These are phyloP conservation scores for Xylaria sp. DNA, from an alignment of 2,329 filamentous ascomycete species.

Conservation along the genomic window DNA sequence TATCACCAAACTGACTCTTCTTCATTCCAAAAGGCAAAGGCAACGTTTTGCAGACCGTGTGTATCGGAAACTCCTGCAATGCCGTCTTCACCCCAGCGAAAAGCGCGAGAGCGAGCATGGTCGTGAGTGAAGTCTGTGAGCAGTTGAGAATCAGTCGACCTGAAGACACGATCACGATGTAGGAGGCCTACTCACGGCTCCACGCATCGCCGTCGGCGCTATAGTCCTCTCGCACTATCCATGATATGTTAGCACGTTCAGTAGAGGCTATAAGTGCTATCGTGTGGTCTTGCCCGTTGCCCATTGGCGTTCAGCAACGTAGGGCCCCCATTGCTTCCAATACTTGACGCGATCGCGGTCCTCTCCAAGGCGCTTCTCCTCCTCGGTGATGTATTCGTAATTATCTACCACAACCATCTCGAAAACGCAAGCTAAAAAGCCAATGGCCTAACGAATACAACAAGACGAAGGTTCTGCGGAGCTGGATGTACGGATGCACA, in stretches of 20 bases:
- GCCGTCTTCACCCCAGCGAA: conserved; percentile 96
- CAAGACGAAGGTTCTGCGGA: conserved; percentile 1
- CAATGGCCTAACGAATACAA: neutral
- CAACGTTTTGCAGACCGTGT: conserved; percentile 90
- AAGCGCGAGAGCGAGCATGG: conserved; percentile 86
- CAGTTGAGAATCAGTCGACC: conserved; percentile 44
- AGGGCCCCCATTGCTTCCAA: conserved; percentile 99
- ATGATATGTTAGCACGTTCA: conserved; percentile 33
- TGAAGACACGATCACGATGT: neutral
- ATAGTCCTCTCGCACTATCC: conserved; percentile 88
- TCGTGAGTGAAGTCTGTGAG: conserved; percentile 89
- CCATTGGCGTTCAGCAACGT: conserved; percentile 95
- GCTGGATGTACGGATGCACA: neutral
- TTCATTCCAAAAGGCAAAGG: conserved; percentile 97
- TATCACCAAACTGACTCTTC: conserved; percentile 74
- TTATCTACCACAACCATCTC: conserved; percentile 90
- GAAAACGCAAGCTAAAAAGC: conserved; percentile 19
- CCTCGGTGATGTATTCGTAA: conserved; percentile 86
- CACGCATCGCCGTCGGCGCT: conserved; percentile 90
- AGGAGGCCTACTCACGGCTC: conserved; percentile 76
- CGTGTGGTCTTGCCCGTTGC: conserved; percentile 75
- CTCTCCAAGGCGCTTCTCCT: conserved; percentile 89
- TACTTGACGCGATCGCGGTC: conserved; percentile 87
- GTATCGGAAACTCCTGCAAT: conserved; percentile 94
- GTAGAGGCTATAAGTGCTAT: conserved; percentile 20